Conservation (phyloP, 1,284 basidiomycete species). For the Inonotus obliquus region DNA sequence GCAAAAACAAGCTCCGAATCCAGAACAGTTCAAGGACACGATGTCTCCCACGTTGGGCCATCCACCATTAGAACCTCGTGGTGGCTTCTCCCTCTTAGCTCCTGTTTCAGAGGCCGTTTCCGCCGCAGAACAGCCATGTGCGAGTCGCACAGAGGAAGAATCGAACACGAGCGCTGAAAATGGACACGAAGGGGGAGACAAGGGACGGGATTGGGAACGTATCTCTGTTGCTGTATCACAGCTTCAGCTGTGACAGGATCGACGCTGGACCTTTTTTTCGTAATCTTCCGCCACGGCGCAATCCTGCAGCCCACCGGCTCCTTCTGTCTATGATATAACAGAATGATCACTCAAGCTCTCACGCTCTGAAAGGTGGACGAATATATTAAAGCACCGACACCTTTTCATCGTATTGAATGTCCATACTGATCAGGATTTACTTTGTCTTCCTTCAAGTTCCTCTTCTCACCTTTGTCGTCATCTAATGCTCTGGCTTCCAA, state of each 20-base stretch:
- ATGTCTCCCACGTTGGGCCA: not conserved
- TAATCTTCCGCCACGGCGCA: no score
- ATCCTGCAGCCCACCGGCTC: no score
- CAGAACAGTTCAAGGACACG: not conserved
- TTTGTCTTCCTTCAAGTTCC: not conserved
- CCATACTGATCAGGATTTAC: not conserved
- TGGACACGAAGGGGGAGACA: not conserved
- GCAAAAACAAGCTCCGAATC: not conserved
- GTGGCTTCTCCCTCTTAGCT: not conserved
- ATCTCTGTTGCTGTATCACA: not conserved
- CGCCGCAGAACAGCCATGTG: not conserved
- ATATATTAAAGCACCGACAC: not conserved
- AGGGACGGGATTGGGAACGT: not conserved
- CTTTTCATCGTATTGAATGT: not conserved
- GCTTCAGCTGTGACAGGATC: not conserved
- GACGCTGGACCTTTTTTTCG: no score
- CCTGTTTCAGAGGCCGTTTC: not conserved
- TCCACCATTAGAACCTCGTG: not conserved
- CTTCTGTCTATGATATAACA: not conserved
- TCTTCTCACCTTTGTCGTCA: not conserved
- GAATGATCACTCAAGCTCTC: not conserved
- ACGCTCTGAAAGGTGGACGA: not conserved
- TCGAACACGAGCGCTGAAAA: not conserved
- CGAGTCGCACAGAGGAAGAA: not conserved
- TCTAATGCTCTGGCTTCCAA: not conserved